A percentile compares a stretch with the other conserved stretches of the same genome.
Evolutionary conservation across 257 asterid genomes (phyloP).

Genomic region (Apocynum venetum): DNA sequence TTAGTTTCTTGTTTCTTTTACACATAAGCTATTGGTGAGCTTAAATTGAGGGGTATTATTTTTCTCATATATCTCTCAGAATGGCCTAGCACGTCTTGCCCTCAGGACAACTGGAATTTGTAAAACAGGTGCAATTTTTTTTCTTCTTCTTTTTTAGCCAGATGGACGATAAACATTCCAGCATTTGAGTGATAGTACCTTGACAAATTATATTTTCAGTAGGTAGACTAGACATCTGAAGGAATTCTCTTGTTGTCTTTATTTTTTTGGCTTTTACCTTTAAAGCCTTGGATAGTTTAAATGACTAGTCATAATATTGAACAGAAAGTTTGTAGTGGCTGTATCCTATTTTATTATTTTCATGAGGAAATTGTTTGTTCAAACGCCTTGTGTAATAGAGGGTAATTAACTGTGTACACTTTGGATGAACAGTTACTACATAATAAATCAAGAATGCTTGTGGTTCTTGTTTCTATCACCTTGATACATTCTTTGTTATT

Average conservation of each 20-base stretch:
- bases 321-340: too few relatives aligned
- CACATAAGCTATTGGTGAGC: neutral
- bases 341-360: too few relatives aligned
- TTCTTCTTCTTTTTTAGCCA: neutral
- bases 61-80: neutral
- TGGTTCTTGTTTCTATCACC: neutral
- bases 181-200: neutral
- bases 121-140: too few relatives aligned
- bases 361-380: neutral
- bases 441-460: neutral
- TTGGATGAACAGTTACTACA: neutral
- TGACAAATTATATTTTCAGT: too few relatives aligned
- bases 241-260: neutral
- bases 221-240: neutral
- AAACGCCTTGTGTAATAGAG: too few relatives aligned
- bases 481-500: neutral
- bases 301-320: too few relatives aligned
- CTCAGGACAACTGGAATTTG: neutral
- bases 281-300: too few relatives aligned
- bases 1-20: neutral
- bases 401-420: too few relatives aligned
- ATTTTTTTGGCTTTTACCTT: neutral
- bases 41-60: neutral
- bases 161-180: neutral
- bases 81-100: neutral